phyloP scores from a whole-genome alignment of 139 green algal species.

The Yamagishiella unicocca region DNA sequence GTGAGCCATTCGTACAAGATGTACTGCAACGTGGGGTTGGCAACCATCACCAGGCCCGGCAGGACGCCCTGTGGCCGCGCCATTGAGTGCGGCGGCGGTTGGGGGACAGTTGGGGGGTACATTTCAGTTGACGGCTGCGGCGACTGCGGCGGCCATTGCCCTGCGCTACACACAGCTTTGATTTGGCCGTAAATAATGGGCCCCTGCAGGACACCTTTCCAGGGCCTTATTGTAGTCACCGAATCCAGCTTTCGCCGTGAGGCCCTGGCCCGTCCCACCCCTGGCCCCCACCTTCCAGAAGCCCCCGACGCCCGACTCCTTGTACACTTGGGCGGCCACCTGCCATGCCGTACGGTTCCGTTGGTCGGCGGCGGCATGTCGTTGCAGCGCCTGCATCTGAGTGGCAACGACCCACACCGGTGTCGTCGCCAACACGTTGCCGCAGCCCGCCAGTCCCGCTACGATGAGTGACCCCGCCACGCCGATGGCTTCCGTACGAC shows the following conservation, averaged over 20 bases:
- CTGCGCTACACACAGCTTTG: no score
- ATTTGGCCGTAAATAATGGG: no score
- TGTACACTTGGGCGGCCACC: constrained; percentile 64
- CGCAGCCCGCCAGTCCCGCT: constrained; percentile 79
- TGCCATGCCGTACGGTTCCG: constrained; percentile 28
- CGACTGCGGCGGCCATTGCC: no score
- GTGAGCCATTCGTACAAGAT: constrained; percentile 88
- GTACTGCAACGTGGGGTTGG: constrained; percentile 92
- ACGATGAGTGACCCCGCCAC: constrained; percentile 81
- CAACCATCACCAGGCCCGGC: constrained; percentile 90
- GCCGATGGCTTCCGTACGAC: constrained; percentile 64
- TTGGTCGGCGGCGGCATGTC: constrained; percentile 15
- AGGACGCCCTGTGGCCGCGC: constrained; percentile 77
- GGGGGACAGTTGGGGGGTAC: no score
- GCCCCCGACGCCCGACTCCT: constrained; percentile 65
- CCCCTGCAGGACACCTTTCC: no score
- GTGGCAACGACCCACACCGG: constrained; percentile 95
- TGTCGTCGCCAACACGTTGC: constrained; percentile 93
- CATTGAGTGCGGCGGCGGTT: no score
- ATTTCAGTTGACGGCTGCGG: no score
- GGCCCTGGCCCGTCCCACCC: no score
- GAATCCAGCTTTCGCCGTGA: no score
- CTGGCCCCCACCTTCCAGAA: constrained; percentile 81
- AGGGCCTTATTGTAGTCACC: no score
- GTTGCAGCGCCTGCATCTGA: constrained; percentile 83